Evolutionary conservation across 257 asterid genomes (phyloP), one percentile per base, ranked within the genome.

Genomic region (Solanum chilense): DNA sequence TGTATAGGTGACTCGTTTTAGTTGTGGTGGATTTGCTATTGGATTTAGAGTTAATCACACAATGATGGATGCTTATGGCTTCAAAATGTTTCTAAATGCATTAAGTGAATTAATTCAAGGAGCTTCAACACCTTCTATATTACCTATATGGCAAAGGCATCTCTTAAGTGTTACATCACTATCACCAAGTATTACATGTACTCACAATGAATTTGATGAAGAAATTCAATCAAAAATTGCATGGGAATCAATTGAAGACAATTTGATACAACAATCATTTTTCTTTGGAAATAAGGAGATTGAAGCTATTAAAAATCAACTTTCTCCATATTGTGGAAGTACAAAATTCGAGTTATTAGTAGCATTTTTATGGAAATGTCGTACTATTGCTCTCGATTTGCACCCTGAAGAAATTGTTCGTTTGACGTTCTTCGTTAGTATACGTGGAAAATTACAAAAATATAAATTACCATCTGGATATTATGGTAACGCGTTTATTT

Each of bases 211-310:
- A 41, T 89, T 37, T n/a, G 85, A 85, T 7, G 86, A 31, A 5
- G 1, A n/a, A 20, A 81, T 25, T 73, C 16, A 21, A 37, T 25
- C 10, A 69, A 80, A 3, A 66, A 47, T 64, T 25, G 47, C 77
- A 13, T 35, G 10, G 25, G 52, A 85, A 73, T 69, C 42, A 1
- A 31, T 69, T 0, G 12, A 69, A 69, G 42, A 69, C n/a, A 3
- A 69, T 12, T 31, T 69, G 12, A 31, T 15, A 69, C n/a, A 31
- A 27, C 13, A 69, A 9, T 70, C 85, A 5, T 23, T 89, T 16
- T 89, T 84, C 85, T 87, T 89, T 37, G 89, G 82, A 29, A 56
- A 27, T 25, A 70, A n/a, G 13, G 88, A 87, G 56, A 85, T 89
- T 2, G 45, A 70, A 68, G 77, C 86, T 3, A 89, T 89, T 33